Evolutionary conservation across 306 rosid species (phyloP), one percentile per base, ranked within the genome.

Genomic region (Lathyrus tuberosus): DNA sequence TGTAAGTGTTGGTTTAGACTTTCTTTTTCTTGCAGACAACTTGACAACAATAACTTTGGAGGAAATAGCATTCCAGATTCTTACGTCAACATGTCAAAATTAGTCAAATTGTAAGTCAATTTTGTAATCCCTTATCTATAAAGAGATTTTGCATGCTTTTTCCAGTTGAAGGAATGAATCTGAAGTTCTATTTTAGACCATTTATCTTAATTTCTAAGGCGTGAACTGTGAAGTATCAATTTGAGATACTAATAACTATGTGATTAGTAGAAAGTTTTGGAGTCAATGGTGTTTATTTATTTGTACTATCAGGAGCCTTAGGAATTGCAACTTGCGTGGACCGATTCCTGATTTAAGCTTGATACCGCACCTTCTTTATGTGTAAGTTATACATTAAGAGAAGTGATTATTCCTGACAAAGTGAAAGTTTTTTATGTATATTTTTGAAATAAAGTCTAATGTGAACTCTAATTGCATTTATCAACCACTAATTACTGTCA

Each of bases 261-360:
- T 52, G 58, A 52, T 20, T 10, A 10, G 30, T 6, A 8, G 31
- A 40, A 68, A 42, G 64, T 8, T 54, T 62, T 62, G 46, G 12
- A 12, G 61, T 69, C 64, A 63, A 59, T 77, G 58, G 70, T 56
- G 66, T 76, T 41, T 80, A 48, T 67, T 79, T 58, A 6, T 76
- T 70, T 72, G 51, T 68, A 63, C 60, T 78, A 5, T 57, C 77
- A 95, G 99, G 96, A 89, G 96, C 64, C 87, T 95, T 64, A 82
- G 96, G 82, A 91, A 89, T 79, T 95, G 97, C 87, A 80, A 9
- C 69, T 82, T 95, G 80, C 83, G 67, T 74, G 99, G 99, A 65
- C 86, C 85, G n/a, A 59, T 95, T 71, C 99, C 99, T 65, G 88
- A 95, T 84, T 76, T 95, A 26, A 91, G 97, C 79, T 38, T 38